phyloP scores from a whole-genome alignment of 345 rosid genomes.

The Bruguiera sexangula region DNA sequence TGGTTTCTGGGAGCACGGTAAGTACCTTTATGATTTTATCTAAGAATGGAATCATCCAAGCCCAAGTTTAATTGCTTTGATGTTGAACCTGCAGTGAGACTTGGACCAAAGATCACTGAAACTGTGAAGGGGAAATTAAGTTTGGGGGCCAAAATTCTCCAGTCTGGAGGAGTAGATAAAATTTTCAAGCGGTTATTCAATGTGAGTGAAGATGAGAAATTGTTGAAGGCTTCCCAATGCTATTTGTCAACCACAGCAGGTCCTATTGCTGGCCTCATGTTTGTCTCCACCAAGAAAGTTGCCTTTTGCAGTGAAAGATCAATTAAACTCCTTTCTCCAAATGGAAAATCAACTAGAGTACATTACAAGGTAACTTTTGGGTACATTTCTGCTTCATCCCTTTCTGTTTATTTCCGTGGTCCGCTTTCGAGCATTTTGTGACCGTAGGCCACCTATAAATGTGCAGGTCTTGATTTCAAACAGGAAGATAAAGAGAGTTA shows the following conservation, averaged over 20 bases:
- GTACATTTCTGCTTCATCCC: not conserved
- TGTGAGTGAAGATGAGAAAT: slow-evolving; percentile 33
- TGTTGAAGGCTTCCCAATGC: slow-evolving; percentile 51
- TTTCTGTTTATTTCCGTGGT: not conserved
- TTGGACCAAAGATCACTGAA: slow-evolving; percentile 32
- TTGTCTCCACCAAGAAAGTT: slow-evolving; percentile 34
- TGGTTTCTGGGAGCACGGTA: slow-evolving; percentile 22
- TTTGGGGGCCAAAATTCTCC: slow-evolving; percentile 38
- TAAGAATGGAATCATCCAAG: no score
- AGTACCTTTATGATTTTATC: not conserved
- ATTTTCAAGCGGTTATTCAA: slow-evolving; percentile 40
- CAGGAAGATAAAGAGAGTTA: slow-evolving; percentile 22
- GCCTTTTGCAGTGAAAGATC: slow-evolving; percentile 40
- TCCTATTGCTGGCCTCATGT: slow-evolving; percentile 47
- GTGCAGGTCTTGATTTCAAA: slow-evolving; percentile 41
- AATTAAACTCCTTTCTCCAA: slow-evolving; percentile 19
- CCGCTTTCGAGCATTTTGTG: no score
- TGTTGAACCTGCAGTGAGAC: slow-evolving; percentile 27
- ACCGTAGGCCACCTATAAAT: not conserved
- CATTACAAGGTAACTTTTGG: slow-evolving; percentile 30
- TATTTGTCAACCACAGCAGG: slow-evolving; percentile 41
- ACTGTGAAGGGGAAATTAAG: slow-evolving; percentile 43
- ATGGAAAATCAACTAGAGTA: slow-evolving; percentile 16
- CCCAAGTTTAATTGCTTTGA: not conserved
- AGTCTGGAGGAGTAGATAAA: slow-evolving; percentile 40